Evolutionary conservation across 1,284 basidiomycete genomes (phyloP), one percentile per base, ranked within the genome.

Genomic region (Austroboletus olivaceoglutinosus): DNA sequence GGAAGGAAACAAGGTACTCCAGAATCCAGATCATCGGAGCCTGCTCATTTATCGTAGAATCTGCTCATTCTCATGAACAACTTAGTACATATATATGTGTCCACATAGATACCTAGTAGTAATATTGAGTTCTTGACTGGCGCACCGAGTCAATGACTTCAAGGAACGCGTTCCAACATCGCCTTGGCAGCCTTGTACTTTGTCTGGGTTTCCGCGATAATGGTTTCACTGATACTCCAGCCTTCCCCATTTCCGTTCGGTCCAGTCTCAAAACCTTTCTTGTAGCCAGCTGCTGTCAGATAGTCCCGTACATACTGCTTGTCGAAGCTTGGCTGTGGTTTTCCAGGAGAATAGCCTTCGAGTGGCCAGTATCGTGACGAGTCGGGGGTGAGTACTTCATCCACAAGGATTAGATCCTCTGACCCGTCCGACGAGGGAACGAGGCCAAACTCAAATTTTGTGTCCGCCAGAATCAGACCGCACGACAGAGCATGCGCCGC

Each of bases 221-320:
- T 85, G n/a, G 78, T 77, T 23, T 85, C 77, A 6, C 85, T 85
- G 56, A 97, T 88, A 4, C 73, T 60, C 89, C 89, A 91, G 10
- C 89, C 88, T 55, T 82, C 69, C 9, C 81, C 82, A 42, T 79
- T 78, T 8, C 88, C 91, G 39, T 76, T 74, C 0, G 81, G 82
- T 7, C 86, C 87, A 47, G 76, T 82, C 63, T 93, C 91, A 29
- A 91, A 74, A 0, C 89, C 91, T 67, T 89, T 91, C 55, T 76
- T 77, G 69, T 91, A 92, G 0, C 91, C 91, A 5, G 76, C 73
- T 23, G 72, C 68, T 22, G 83, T 82, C 37, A 98, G 74, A 89
- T 93, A 94, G 69, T 98, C 94, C 33, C 97, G 78, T 41, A 99
- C 74, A 65, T 90, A 98, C 73, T 99, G 96, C 76, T 99, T 99